Percentiles rank a stretch among this genome's conserved stretches.
Conservation (phyloP, 495 filamentous ascomycete genomes). For the Talaromyces stipitatus region DNA sequence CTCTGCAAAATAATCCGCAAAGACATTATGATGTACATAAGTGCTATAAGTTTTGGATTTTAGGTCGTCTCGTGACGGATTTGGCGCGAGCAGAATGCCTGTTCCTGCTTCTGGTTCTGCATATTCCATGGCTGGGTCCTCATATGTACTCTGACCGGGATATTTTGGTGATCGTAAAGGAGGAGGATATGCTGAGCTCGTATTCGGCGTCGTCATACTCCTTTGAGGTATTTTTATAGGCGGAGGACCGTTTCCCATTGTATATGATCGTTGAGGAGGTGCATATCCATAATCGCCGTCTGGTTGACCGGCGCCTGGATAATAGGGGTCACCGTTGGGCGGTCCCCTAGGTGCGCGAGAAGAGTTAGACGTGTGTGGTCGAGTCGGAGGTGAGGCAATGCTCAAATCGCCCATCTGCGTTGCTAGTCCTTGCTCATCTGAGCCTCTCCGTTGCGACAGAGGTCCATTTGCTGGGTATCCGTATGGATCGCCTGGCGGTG, state of each 20-base stretch:
- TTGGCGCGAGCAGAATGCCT: background rate
- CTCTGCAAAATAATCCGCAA: constrained; percentile 34
- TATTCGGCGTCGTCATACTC: constrained; percentile 31
- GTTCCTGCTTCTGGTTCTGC: background rate
- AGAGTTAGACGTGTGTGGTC: constrained; percentile 32
- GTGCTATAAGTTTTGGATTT: constrained; percentile 4
- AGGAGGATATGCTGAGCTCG: constrained; percentile 11
- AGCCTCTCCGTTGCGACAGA: constrained; percentile 1
- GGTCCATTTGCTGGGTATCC: background rate
- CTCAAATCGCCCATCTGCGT: constrained; percentile 53
- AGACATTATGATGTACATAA: constrained; percentile 10
- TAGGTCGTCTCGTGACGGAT: background rate
- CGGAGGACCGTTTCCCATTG: constrained; percentile 21
- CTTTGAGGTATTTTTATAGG: constrained; percentile 19
- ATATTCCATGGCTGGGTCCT: constrained; percentile 13
- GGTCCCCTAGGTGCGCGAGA: constrained; percentile 19
- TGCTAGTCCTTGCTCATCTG: constrained; percentile 24
- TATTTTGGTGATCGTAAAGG: constrained; percentile 17
- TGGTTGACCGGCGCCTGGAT: constrained; percentile 5
- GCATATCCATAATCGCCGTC: background rate
- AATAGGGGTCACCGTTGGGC: background rate
- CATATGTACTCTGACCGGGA: constrained; percentile 26
- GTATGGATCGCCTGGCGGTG: constrained; percentile 1
- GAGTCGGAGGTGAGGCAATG: constrained; percentile 29
- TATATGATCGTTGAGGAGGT: constrained; percentile 20